Conservation (phyloP, 2,329 filamentous ascomycete species). For the Fusarium pseudonygamai region DNA sequence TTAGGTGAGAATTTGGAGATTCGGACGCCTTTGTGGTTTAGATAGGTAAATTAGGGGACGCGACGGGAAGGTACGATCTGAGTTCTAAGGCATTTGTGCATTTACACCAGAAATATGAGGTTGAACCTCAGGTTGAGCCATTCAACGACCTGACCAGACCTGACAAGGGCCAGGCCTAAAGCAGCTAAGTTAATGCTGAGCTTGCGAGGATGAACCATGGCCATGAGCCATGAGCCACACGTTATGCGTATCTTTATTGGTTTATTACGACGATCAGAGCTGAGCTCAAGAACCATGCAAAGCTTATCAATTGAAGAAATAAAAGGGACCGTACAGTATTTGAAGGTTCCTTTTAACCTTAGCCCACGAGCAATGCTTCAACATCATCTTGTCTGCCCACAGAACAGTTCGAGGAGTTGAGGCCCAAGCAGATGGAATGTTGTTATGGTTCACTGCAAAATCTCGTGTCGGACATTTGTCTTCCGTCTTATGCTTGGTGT, state of each 20-base stretch:
- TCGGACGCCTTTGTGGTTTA: slow-evolving; percentile 31
- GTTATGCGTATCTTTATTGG: slow-evolving; percentile 14
- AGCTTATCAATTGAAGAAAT: not conserved
- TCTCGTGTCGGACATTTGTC: not conserved
- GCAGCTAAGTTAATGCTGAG: slow-evolving; percentile 40
- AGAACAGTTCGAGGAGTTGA: not conserved
- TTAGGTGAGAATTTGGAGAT: slow-evolving; percentile 23
- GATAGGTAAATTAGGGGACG: not conserved
- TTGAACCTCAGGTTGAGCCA: slow-evolving; percentile 35
- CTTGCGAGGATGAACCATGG: not conserved
- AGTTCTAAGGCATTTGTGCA: slow-evolving; percentile 44
- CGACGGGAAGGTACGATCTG: not conserved
- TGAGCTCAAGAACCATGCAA: not conserved
- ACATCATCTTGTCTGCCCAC: not conserved
- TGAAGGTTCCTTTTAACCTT: not conserved
- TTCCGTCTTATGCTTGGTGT: slow-evolving; percentile 1
- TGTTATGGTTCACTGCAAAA: not conserved
- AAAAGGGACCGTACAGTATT: not conserved
- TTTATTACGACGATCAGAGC: not conserved
- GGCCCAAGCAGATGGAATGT: not conserved
- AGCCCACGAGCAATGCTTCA: not conserved
- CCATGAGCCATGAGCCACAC: slow-evolving; percentile 3
- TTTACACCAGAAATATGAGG: slow-evolving; percentile 47
- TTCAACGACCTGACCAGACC: not conserved
- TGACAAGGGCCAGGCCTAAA: slow-evolving; percentile 38